Conservation (phyloP, 768 basidiomycete species). For the Gelatoporia subvermispora region DNA sequence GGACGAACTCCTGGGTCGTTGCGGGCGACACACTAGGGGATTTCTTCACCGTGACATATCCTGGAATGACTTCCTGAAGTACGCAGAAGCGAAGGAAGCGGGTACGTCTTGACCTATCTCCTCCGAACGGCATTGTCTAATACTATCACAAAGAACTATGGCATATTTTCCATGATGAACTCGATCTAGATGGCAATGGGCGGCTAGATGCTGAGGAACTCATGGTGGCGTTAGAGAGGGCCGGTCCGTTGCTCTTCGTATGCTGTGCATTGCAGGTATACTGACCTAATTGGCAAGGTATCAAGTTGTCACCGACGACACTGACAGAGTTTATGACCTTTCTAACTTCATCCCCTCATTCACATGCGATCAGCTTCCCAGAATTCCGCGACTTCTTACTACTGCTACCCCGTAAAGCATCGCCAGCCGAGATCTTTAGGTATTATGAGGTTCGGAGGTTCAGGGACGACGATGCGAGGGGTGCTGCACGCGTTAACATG, state of each 20-base stretch:
- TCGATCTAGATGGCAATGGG: conserved; percentile 88
- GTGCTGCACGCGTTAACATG: conserved; percentile 79
- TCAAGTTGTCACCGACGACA: conserved; percentile 62
- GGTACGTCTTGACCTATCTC: conserved; percentile 41
- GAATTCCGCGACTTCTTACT: conserved; percentile 91
- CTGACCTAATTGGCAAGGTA: conserved; percentile 42
- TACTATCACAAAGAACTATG: conserved; percentile 61
- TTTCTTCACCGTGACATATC: conserved; percentile 41
- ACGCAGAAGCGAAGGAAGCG: conserved; percentile 76
- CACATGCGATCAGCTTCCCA: conserved; percentile 67
- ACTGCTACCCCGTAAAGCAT: conserved; percentile 76
- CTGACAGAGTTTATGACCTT: conserved; percentile 77
- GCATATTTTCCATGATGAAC: conserved; percentile 85
- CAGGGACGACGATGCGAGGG: conserved; percentile 71
- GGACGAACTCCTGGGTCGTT: conserved; percentile 62
- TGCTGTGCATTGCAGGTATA: background rate
- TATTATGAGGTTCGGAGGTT: conserved; percentile 71
- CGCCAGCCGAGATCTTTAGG: conserved; percentile 79
- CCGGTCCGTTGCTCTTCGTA: conserved; percentile 44
- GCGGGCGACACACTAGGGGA: conserved; percentile 37
- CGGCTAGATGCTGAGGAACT: conserved; percentile 66
- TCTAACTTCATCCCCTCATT: conserved; percentile 67
- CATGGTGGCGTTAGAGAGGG: conserved; percentile 56
- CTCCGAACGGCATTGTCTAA: background rate
- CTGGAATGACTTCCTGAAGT: conserved; percentile 71